phyloP scores from a whole-genome alignment of 495 filamentous ascomycete genomes.

The Hypoxylon crocopeplum region DNA sequence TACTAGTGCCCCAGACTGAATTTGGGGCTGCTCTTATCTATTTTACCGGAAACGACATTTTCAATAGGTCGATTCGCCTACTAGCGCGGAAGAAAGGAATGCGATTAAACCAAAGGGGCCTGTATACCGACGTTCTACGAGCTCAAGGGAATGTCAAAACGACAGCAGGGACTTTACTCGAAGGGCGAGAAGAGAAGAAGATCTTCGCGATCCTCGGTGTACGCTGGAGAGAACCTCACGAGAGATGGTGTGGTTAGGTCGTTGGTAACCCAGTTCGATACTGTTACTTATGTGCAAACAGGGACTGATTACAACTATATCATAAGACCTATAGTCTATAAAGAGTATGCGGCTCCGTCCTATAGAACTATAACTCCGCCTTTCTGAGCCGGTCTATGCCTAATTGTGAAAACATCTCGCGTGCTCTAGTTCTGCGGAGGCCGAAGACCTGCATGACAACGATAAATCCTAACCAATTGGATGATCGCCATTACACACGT shows the following conservation, averaged over 20 bases:
- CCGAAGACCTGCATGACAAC: constrained; percentile 19
- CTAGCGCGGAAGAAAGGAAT: constrained; percentile 85
- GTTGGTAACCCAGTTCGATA: no score
- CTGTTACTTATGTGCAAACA: no score
- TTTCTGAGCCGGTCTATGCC: constrained; percentile 8
- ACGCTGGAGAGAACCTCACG: constrained; percentile 82
- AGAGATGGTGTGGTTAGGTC: constrained; percentile 80
- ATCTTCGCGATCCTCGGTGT: constrained; percentile 90
- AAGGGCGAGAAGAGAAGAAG: constrained; percentile 76
- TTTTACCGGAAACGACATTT: constrained; percentile 96
- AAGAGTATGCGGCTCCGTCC: constrained; percentile 13
- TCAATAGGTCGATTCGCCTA: constrained; percentile 87
- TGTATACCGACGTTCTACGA: constrained; percentile 78
- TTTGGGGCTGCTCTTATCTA: constrained; percentile 91
- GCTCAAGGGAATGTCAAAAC: constrained; percentile 64
- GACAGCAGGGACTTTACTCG: constrained; percentile 76
- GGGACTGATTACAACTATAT: no score
- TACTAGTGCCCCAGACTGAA: constrained; percentile 82
- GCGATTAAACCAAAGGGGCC: constrained; percentile 83
- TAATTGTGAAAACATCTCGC: background rate
- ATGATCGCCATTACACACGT: constrained; percentile 26
- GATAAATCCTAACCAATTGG: constrained; percentile 23
- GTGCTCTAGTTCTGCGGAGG: background rate
- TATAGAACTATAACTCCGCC: no score
- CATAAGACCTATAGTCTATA: no score